A percentile compares a stretch with the other conserved stretches of the same genome.
These are phyloP conservation scores for Mycena sp. DNA, from an alignment of 1,284 basidiomycete genomes.

Conservation along the genomic window DNA sequence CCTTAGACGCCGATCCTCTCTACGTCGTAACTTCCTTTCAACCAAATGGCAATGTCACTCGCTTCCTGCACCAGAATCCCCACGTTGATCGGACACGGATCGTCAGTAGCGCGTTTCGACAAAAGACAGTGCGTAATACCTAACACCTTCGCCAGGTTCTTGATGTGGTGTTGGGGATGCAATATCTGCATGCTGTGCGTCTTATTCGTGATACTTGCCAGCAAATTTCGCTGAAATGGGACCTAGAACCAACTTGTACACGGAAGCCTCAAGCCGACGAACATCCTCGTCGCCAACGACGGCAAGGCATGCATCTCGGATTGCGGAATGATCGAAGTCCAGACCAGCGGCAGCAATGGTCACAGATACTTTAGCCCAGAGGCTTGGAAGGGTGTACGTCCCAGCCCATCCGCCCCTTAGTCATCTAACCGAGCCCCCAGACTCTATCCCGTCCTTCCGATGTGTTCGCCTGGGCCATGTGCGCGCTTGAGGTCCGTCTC, in stretches of 20 bases:
- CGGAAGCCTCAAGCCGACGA: constrained; percentile 35
- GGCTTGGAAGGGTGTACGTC: constrained; percentile 41
- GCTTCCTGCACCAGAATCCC: constrained; percentile 30
- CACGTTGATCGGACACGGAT: constrained; percentile 30
- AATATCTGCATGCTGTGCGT: constrained; percentile 36
- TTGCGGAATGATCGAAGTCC: constrained; percentile 36
- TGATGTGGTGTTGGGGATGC: constrained; percentile 37
- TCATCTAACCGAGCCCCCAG: constrained; percentile 17
- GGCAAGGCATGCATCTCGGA: constrained; percentile 35
- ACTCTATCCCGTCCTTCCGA: constrained; percentile 37
- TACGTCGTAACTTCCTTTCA: constrained; percentile 34
- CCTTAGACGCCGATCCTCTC: constrained; percentile 32
- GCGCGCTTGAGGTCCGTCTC: constrained; percentile 34
- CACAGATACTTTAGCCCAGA: constrained; percentile 42
- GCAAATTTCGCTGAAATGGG: not conserved
- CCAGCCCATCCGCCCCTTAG: not conserved
- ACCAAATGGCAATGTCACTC: constrained; percentile 32
- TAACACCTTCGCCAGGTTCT: constrained; percentile 28
- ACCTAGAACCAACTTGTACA: constrained; percentile 32
- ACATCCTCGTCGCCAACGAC: constrained; percentile 33
- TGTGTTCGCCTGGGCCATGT: constrained; percentile 41
- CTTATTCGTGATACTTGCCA: not conserved
- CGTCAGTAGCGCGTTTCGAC: constrained; percentile 18
- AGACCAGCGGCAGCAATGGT: constrained; percentile 30
- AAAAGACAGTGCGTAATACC: not conserved